Percentiles rank a stretch among this genome's conserved stretches.
These are phyloP conservation scores for Globisporangium recalcitrans DNA, from an alignment of 352 stramenopile genomes.

Conservation along the genomic window DNA sequence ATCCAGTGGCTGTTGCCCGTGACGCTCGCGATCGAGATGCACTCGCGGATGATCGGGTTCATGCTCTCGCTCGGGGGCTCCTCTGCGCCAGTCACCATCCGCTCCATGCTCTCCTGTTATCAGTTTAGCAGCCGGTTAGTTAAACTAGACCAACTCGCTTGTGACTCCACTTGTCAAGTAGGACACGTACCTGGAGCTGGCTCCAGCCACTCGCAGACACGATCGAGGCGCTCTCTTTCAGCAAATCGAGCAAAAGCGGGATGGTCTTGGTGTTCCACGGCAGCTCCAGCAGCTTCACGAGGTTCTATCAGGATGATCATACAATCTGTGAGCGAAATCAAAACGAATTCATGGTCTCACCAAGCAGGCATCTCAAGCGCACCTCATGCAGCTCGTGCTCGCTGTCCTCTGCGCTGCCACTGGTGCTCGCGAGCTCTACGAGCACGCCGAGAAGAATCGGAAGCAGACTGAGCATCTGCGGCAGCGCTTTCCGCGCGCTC, in stretches of 20 bases:
- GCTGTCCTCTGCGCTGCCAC: background rate
- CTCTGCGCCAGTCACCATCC: constrained; percentile 34
- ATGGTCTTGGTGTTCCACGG: constrained; percentile 54
- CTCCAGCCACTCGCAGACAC: constrained; percentile 44
- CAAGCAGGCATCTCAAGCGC: background rate
- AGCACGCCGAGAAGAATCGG: constrained; percentile 49
- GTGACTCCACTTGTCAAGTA: background rate
- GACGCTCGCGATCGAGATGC: constrained; percentile 44
- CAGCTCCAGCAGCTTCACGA: constrained; percentile 62
- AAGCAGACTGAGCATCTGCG: constrained; percentile 58
- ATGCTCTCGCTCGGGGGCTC: constrained; percentile 39
- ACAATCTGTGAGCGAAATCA: background rate
- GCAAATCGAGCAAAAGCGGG: constrained; percentile 48
- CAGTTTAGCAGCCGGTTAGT: background rate
- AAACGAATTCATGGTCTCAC: background rate
- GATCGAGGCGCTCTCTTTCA: constrained; percentile 42
- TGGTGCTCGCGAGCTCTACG: constrained; percentile 18
- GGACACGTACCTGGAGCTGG: constrained; percentile 39
- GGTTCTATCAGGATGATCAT: constrained; percentile 22
- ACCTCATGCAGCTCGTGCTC: constrained; percentile 28
- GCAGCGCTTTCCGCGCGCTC: constrained; percentile 34
- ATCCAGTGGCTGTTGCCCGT: constrained; percentile 46
- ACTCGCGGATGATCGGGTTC: constrained; percentile 64
- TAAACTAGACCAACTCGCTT: background rate
- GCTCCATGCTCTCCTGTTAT: constrained; percentile 40